phyloP scores from a whole-genome alignment of 345 rosid genomes.

The Lepidium aucheri region DNA sequence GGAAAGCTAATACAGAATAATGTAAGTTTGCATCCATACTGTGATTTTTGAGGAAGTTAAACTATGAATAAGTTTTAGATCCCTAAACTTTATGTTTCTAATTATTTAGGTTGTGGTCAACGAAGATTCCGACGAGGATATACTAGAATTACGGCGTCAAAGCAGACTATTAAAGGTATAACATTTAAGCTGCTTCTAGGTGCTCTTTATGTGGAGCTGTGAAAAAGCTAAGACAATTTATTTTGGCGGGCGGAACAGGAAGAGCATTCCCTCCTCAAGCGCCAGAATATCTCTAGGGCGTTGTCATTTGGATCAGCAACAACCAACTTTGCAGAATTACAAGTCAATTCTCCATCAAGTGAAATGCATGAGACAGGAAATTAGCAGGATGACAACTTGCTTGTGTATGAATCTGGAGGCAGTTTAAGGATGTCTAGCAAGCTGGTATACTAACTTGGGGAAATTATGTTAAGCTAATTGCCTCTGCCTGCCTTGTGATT shows the following conservation, averaged over 20 bases:
- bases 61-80: background rate
- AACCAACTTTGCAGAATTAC: conserved; percentile 25
- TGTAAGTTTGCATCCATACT: conserved; percentile 38
- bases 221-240: conserved; percentile 1
- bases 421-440: conserved; percentile 70
- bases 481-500: background rate
- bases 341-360: conserved; percentile 27
- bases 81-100: background rate
- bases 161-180: conserved; percentile 79
- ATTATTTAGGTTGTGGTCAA: conserved; percentile 84
- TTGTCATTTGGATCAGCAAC: conserved; percentile 70
- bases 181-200: background rate
- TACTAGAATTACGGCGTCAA: conserved; percentile 63
- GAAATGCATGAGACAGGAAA: conserved; percentile 29
- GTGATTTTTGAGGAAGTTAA: background rate
- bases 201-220: background rate
- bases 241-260: conserved; percentile 43
- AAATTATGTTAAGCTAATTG: background rate
- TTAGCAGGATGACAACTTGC: conserved; percentile 36
- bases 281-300: conserved; percentile 68
- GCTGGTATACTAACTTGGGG: conserved; percentile 49
- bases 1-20: conserved; percentile 93
- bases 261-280: conserved; percentile 72
- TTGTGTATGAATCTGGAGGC: conserved; percentile 61
- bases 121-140: conserved; percentile 89